Evolutionary conservation across 139 green algal genomes (phyloP), one percentile per base, ranked within the genome.

Genomic region (Chlamydomonas incerta): DNA sequence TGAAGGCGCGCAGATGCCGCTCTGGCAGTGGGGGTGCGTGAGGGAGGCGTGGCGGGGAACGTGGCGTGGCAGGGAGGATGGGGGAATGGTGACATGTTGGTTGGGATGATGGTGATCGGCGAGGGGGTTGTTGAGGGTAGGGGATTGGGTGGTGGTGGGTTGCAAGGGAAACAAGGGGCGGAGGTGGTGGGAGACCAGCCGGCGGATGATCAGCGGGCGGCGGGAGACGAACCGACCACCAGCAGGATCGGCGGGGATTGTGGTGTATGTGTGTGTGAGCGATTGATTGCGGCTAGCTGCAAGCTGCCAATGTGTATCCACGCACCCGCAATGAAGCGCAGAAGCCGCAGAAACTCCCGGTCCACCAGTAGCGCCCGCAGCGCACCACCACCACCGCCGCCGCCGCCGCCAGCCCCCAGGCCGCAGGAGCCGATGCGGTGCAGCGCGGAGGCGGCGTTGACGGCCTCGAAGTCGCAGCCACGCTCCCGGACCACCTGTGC

Each of bases 361-460:
- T 75, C 47, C 1, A 23, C 11, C 47, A 37, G 3, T 23, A 85
- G 31, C 23, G 47, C 14, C 21, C 79, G 79, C 9, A 50, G 41
- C 41, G 41, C 41, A 50, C 41, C 41, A 50, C 41, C 41, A 50
- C 41, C 8, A 50, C 41, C 41, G 41, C 6, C 41, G 41, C 41
- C 8, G 41, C 41, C 41, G 8, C 41, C 41, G 31, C 65, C 29
- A n/a, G 63, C 24, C 63, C 6, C 46, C 66, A 85, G 63, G 8
- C 77, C 79, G 46, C 47, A 75, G 65, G 66, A 35, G 46, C 79
- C 79, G 47, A 85, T 47, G 1, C 79, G 79, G 65, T 85, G 79
- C 79, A 85, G 79, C 66, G 79, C 79, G 1, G 79, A n/a, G 0
- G 79, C 79, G 47, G 57, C 79, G 37, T 85, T 85, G 46, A 76